Conservation (phyloP, 345 rosid species). For the Rhodamnia argentea region DNA sequence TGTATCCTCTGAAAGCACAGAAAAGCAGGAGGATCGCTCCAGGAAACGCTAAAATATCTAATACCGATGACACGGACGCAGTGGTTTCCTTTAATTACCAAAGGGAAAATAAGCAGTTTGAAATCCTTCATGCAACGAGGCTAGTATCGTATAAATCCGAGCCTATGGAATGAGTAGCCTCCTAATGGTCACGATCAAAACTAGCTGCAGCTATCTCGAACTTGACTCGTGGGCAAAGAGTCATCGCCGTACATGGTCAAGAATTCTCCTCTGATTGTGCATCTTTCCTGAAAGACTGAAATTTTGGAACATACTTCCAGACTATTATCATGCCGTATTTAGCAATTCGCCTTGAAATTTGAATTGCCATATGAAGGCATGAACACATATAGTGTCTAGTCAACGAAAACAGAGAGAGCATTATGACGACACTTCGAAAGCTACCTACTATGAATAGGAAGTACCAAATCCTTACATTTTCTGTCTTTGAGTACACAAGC, state of each 20-base stretch:
- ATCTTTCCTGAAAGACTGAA: not conserved
- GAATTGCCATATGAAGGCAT: not conserved
- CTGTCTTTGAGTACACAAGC: not conserved
- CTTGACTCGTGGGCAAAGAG: conserved; percentile 3
- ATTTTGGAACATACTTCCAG: not conserved
- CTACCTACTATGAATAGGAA: not conserved
- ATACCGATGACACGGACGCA: conserved; percentile 2
- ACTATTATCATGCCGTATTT: not conserved
- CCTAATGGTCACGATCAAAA: conserved; percentile 6
- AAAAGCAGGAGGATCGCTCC: conserved; percentile 21
- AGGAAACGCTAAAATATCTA: conserved; percentile 22
- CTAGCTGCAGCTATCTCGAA: conserved; percentile 2
- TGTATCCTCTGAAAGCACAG: conserved; percentile 5
- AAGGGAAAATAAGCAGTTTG: conserved; percentile 10
- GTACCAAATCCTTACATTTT: not conserved
- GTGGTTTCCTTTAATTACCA: conserved; percentile 5
- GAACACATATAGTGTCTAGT: not conserved
- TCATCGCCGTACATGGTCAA: conserved; percentile 12
- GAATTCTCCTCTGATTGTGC: conserved; percentile 4
- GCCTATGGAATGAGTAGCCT: conserved; percentile 2
- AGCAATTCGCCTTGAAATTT: not conserved
- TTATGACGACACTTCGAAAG: no score
- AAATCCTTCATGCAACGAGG: conserved; percentile 19
- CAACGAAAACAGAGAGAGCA: not conserved
- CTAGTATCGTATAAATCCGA: conserved; percentile 5